Conservation (phyloP, 2,329 filamentous ascomycete genomes). For the Ophiostoma piceae region DNA sequence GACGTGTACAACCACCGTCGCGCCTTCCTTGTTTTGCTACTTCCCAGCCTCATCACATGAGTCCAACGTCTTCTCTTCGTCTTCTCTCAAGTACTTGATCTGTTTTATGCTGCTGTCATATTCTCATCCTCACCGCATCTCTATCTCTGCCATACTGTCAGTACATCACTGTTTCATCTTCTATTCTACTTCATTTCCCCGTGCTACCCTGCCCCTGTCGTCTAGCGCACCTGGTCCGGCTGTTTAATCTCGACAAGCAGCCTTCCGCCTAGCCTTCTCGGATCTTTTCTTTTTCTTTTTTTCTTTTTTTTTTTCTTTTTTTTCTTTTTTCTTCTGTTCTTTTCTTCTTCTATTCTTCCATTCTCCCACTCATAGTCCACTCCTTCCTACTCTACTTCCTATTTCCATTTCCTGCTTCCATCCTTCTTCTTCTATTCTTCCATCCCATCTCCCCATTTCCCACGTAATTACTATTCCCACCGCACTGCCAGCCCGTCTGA, state of each 20-base stretch:
- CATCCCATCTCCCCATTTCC: not conserved
- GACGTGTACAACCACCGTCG: constrained; percentile 6
- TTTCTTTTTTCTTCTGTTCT: constrained; percentile 17
- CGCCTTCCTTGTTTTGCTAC: not conserved
- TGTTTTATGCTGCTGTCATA: not conserved
- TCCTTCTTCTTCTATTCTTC: not conserved
- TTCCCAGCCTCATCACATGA: constrained; percentile 6
- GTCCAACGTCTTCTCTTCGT: not conserved
- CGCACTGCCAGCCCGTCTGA: not conserved
- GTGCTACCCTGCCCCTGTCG: constrained; percentile 5
- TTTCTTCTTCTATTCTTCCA: constrained; percentile 3
- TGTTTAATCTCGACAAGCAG: not conserved
- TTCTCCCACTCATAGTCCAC: not conserved
- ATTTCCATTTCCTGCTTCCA: not conserved
- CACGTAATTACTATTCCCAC: not conserved
- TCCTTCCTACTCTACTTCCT: not conserved
- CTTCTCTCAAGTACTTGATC: not conserved
- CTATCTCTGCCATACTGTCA: not conserved
- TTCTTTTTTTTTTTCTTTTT: not conserved
- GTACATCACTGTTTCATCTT: not conserved
- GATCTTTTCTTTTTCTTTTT: constrained; percentile 16
- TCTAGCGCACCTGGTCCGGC: not conserved
- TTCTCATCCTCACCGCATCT: not conserved
- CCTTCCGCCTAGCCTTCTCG: constrained; percentile 13
- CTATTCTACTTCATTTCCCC: not conserved